phyloP scores from a whole-genome alignment of 768 basidiomycete species.

The Calocera cornea region DNA sequence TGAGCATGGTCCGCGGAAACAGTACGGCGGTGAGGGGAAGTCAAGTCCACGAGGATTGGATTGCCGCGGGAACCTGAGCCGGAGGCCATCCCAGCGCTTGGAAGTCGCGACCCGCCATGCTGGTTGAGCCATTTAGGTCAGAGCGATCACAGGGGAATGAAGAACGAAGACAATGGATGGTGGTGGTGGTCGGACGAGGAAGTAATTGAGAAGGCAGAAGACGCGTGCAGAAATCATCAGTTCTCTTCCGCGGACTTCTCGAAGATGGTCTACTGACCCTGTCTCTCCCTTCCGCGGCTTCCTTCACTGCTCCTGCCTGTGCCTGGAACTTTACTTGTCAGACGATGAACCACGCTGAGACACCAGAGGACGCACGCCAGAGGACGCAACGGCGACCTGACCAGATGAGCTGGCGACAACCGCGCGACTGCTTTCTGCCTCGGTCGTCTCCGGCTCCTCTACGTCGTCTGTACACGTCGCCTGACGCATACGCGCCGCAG shows the following conservation, averaged over 20 bases:
- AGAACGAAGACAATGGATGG: neutral
- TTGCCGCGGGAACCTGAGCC: neutral
- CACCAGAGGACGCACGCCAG: too few relatives aligned
- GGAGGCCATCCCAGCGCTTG: neutral
- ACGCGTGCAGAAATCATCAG: neutral
- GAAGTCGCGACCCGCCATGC: neutral
- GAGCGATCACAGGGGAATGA: neutral
- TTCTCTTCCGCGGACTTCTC: neutral
- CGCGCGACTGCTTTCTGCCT: neutral
- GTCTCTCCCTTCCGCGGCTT: neutral
- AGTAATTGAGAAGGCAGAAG: neutral
- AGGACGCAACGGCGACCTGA: neutral
- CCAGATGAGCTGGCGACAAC: neutral
- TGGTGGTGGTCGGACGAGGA: neutral
- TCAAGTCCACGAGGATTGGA: neutral
- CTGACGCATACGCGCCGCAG: neutral
- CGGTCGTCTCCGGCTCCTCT: neutral
- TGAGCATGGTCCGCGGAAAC: neutral
- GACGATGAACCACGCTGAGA: neutral
- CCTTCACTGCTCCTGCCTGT: neutral
- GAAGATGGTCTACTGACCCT: conserved; percentile 2
- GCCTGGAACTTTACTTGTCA: neutral
- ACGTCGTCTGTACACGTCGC: neutral
- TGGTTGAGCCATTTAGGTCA: neutral
- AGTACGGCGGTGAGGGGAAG: neutral